Evolutionary conservation across 73 alveolate genomes (phyloP).

Genomic region (Tetrahymena borealis): DNA sequence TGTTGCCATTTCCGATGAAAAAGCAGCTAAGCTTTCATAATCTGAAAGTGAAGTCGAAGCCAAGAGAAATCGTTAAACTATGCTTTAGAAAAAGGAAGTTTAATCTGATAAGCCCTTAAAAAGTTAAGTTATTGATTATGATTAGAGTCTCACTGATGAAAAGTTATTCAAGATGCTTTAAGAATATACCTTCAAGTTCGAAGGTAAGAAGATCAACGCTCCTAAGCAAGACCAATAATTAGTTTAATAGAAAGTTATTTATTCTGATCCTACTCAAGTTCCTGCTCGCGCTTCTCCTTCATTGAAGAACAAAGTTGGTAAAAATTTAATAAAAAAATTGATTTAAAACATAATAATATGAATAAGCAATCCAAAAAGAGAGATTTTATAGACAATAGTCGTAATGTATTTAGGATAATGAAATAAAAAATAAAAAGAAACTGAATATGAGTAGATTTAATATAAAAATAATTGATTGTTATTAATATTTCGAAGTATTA

Average conservation of each 20-base stretch:
- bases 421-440: no score
- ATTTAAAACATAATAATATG: no score
- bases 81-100: neutral
- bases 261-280: neutral
- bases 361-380: no score
- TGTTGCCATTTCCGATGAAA: neutral
- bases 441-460: no score
- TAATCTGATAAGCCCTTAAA: neutral
- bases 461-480: no score
- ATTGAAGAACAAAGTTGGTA: neutral
- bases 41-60: constrained; percentile 1
- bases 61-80: neutral
- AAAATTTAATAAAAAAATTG: neutral
- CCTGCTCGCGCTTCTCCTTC: constrained; percentile 2
- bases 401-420: no score
- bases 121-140: neutral
- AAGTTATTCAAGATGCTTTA: neutral
- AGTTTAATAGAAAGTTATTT: neutral
- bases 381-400: no score
- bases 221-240: neutral
- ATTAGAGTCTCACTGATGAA: neutral
- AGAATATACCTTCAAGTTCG: neutral
- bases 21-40: neutral
- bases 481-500: no score
- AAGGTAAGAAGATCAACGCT: neutral